Conservation (phyloP, 768 basidiomycete species). For the Termitomyces sp. region DNA sequence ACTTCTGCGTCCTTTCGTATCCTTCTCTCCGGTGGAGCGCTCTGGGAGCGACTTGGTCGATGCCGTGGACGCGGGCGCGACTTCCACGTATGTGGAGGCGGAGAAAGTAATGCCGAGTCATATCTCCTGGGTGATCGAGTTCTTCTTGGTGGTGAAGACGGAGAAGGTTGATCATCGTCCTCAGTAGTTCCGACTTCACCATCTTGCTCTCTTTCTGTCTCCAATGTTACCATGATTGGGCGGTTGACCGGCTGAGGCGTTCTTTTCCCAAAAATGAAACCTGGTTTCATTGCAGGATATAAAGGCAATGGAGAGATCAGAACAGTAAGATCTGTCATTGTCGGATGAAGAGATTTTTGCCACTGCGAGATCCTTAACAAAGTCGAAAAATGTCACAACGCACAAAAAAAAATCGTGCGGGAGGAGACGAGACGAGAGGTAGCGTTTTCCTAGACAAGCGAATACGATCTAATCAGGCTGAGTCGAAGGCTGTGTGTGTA, state of each 20-base stretch:
- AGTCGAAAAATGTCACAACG: background rate
- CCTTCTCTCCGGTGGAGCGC: constrained; percentile 37
- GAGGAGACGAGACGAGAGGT: background rate
- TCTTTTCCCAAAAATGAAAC: constrained; percentile 28
- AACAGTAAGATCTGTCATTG: constrained; percentile 49
- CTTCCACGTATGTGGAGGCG: constrained; percentile 45
- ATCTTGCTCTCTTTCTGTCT: constrained; percentile 24
- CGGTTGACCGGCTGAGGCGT: constrained; percentile 19
- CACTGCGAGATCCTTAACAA: background rate
- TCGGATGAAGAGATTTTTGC: background rate
- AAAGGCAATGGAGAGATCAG: constrained; percentile 43
- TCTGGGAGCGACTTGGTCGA: constrained; percentile 40
- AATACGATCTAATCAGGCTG: background rate
- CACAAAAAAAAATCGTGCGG: background rate
- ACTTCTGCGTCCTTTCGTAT: constrained; percentile 1
- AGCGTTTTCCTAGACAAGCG: too few relatives aligned
- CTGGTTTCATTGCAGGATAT: constrained; percentile 26
- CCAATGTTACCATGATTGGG: constrained; percentile 40
- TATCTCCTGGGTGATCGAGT: constrained; percentile 15
- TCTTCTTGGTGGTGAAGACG: constrained; percentile 4
- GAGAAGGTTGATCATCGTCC: background rate
- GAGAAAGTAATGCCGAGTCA: constrained; percentile 37
- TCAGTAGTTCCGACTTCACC: constrained; percentile 6
- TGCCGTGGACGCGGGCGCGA: constrained; percentile 28
- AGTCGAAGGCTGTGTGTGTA: background rate